Percentiles rank a stretch among this genome's conserved stretches.
Conservation (phyloP, 495 filamentous ascomycete genomes). For the Echria macrotheca region DNA sequence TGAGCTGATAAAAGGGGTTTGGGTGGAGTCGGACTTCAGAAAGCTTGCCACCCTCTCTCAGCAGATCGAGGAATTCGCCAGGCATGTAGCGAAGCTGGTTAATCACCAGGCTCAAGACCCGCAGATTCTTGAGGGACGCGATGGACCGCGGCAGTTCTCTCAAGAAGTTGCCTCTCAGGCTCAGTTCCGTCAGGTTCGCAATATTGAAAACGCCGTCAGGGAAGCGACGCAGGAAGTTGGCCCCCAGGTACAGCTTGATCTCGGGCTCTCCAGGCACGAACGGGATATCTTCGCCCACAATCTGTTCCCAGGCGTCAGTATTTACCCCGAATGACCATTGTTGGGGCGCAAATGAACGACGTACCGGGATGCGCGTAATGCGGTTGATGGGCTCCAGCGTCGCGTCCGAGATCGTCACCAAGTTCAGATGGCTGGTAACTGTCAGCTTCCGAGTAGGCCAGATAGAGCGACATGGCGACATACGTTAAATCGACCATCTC, state of each 20-base stretch:
- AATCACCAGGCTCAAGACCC: constrained; percentile 63
- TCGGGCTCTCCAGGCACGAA: constrained; percentile 42
- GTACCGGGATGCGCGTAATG: constrained; percentile 51
- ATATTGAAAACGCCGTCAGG: constrained; percentile 51
- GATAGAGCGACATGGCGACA: constrained; percentile 18
- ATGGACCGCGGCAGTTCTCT: constrained; percentile 60
- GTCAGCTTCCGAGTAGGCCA: neutral
- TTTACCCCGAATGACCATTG: too few relatives aligned
- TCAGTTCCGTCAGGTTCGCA: constrained; percentile 59
- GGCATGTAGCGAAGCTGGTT: constrained; percentile 67
- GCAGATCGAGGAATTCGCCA: constrained; percentile 59
- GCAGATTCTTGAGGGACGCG: constrained; percentile 54
- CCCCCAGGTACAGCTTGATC: constrained; percentile 59
- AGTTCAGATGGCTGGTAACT: constrained; percentile 25
- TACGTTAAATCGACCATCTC: constrained; percentile 64
- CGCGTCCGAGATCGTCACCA: constrained; percentile 38
- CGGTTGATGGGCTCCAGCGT: constrained; percentile 53
- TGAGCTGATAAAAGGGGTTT: constrained; percentile 43
- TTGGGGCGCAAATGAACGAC: too few relatives aligned
- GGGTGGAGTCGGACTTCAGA: constrained; percentile 35
- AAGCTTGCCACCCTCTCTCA: constrained; percentile 39
- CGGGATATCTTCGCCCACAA: constrained; percentile 31
- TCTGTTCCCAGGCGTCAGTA: too few relatives aligned
- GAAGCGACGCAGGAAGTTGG: constrained; percentile 50
- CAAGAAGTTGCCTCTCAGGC: constrained; percentile 65